A percentile compares a stretch with the other conserved stretches of the same genome.
These are phyloP conservation scores for Talaromyces funiculosus DNA, from an alignment of 2,329 filamentous ascomycete species.

Conservation along the genomic window DNA sequence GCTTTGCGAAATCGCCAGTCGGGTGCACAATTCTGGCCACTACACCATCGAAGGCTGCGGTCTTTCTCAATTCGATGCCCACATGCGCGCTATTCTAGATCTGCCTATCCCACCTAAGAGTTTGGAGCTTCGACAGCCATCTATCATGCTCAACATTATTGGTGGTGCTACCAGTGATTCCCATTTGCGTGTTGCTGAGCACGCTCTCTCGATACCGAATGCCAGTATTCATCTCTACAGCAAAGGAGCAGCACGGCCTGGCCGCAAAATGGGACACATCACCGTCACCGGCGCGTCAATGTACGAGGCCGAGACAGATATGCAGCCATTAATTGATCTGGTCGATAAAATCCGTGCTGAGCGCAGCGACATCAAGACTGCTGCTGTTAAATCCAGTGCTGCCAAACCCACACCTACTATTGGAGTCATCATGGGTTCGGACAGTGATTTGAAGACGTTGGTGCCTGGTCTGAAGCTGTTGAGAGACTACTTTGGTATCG, in stretches of 20 bases:
- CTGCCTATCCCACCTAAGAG: slow-evolving; percentile 54
- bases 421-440: slow-evolving; percentile 47
- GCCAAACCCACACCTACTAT: slow-evolving; percentile 34
- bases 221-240: slow-evolving; percentile 81
- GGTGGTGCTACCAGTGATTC: slow-evolving; percentile 54
- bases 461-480: slow-evolving; percentile 42
- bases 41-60: slow-evolving; percentile 90
- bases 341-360: slow-evolving; percentile 68
- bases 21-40: slow-evolving; percentile 87
- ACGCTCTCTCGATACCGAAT: slow-evolving; percentile 53
- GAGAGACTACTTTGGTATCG: slow-evolving; percentile 38
- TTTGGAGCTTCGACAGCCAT: slow-evolving; percentile 42
- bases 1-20: slow-evolving; percentile 80
- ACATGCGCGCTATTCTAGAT: slow-evolving; percentile 76
- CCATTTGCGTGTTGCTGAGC: slow-evolving; percentile 55
- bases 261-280: slow-evolving; percentile 92
- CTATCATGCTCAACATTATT: slow-evolving; percentile 53
- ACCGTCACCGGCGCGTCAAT: slow-evolving; percentile 69
- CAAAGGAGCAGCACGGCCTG: slow-evolving; percentile 74
- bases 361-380: slow-evolving; percentile 36
- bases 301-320: slow-evolving; percentile 60
- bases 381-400: slow-evolving; percentile 26
- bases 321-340: slow-evolving; percentile 69
- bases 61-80: slow-evolving; percentile 86
- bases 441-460: slow-evolving; percentile 42